Evolutionary conservation across 73 alveolate genomes (phyloP), one percentile per base, ranked within the genome.

Genomic region (Paramecium pentaurelia): DNA sequence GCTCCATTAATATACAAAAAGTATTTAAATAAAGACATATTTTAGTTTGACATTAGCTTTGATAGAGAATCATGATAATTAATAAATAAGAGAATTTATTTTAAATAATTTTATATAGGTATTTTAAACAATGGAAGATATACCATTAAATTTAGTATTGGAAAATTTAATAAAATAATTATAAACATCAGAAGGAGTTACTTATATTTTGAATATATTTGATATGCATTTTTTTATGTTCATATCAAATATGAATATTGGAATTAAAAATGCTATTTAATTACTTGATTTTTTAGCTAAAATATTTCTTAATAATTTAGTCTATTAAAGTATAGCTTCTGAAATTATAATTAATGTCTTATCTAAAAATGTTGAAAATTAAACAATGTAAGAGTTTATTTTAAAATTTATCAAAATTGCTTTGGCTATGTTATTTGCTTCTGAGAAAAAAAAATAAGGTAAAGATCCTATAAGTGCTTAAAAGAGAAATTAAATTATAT

Each of bases 151-250:
- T 32, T 92, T 98, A 28, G 93, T 98, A 73, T 92, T 98, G 1
- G 99, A 98, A 38, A 99, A 99, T 49, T 88, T 98, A 71, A 97
- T 97, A 3, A 98, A 97, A 94, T 97, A 97, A 91, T 92, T 96
- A n/a, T 95, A 96, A 92, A 94, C 93, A 10, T 93, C 98, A 47
- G 98, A 97, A 71, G 98, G 95, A 10, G 95, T 93, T 22, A 86
- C 99, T 10, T 98, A 95, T 95, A 93, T 92, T 92, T 96, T 95
- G 91, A 97, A 97, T 86, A 94, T 96, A 28, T 94, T 97, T 92
- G 99, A 98, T 96, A 95, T 97, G 92, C 96, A 96, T 51, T 98
- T 98, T 93, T 96, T 98, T 64, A 93, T 96, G 27, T 87, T 93
- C 38, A 87, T 98, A 4, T 98, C 99, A 16, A 95, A 98, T 95